Conservation (phyloP, 2,329 filamentous ascomycete genomes). For the Curvularia lunata region DNA sequence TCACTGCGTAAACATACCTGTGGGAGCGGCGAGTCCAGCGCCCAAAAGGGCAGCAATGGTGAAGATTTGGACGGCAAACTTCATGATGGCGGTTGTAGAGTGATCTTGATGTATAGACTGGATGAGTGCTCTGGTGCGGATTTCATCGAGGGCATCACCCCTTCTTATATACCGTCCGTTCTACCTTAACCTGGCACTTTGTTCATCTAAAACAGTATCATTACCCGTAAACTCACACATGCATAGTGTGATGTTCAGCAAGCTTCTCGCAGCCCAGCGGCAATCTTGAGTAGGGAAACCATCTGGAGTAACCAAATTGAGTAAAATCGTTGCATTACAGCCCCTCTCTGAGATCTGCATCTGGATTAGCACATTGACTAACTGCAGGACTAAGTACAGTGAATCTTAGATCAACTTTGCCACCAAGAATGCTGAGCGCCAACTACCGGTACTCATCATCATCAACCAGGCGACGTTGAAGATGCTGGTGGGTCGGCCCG, state of each 20-base stretch:
- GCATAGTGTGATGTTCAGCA: not conserved
- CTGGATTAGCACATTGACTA: not conserved
- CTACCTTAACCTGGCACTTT: not conserved
- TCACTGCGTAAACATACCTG: not conserved
- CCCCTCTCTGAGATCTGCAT: no score
- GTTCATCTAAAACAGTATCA: not conserved
- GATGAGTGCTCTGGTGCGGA: not conserved
- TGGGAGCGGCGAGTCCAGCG: not conserved
- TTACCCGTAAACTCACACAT: not conserved
- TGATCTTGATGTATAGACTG: no score
- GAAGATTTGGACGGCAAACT: constrained; percentile 3
- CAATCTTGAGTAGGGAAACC: not conserved
- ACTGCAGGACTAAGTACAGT: not conserved
- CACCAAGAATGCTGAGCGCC: not conserved
- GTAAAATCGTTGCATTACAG: not conserved
- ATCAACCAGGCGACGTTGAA: not conserved
- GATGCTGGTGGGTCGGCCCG: constrained; percentile 3
- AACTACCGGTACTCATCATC: not conserved
- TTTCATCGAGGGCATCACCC: not conserved
- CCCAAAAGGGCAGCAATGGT: constrained; percentile 5
- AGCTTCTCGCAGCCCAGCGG: not conserved
- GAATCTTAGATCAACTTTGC: not conserved
- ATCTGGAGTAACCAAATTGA: not conserved
- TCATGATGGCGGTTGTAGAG: not conserved
- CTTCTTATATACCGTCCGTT: not conserved